Evolutionary conservation across 768 basidiomycete genomes (phyloP).

Genomic region (Trametes villosa): DNA sequence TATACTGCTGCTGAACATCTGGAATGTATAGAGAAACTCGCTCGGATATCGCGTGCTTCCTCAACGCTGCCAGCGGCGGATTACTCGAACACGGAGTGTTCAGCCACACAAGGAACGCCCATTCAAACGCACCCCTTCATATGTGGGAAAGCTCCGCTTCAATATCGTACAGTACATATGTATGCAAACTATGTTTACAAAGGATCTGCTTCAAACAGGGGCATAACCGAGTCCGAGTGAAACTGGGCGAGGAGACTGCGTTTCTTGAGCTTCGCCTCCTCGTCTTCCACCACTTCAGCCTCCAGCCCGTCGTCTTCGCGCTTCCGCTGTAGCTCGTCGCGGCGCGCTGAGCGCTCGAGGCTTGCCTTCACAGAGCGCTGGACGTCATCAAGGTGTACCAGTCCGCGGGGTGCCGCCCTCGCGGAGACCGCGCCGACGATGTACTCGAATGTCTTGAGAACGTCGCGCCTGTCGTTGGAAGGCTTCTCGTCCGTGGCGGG

Average conservation of each 20-base stretch:
- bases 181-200: no score
- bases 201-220: neutral
- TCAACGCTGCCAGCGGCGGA: no score
- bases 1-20: neutral
- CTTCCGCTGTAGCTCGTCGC: neutral
- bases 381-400: conserved; percentile 31
- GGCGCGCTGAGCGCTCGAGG: conserved; percentile 6
- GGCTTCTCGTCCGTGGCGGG: neutral
- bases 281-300: neutral
- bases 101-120: no score
- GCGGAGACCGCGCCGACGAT: conserved; percentile 19
- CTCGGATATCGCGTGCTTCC: neutral
- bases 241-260: neutral
- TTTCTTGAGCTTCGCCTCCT: conserved; percentile 6
- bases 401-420: conserved; percentile 9
- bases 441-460: conserved; percentile 12
- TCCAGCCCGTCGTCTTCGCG: conserved; percentile 5
- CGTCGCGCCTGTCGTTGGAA: neutral
- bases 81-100: no score
- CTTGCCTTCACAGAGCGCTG: conserved; percentile 25
- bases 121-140: no score
- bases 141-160: no score
- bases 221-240: neutral
- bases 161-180: no score
- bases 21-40: neutral